Evolutionary conservation across 331 rosid species (phyloP).

Genomic region (Cucumis variabilis): DNA sequence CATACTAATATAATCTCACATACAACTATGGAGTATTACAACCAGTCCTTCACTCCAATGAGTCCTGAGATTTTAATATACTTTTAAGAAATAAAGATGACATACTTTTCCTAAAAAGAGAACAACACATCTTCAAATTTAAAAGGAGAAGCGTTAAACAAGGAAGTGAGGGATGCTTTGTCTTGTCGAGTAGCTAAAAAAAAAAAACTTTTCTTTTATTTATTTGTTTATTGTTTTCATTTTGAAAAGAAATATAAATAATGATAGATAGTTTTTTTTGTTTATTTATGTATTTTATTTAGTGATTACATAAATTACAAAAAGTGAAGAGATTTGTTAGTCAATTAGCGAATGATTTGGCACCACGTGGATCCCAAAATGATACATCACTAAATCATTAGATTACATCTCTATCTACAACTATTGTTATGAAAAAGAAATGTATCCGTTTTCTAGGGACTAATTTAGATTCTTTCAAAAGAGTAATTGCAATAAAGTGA

Average conservation of each 20-base stretch:
- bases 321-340: not conserved
- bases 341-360: not conserved
- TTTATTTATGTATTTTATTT: not conserved
- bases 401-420: not conserved
- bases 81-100: too few species aligned
- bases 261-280: too few species aligned
- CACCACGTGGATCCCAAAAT: constrained; percentile 14
- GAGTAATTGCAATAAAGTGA: not conserved
- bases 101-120: too few species aligned
- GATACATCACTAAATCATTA: not conserved
- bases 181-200: not conserved
- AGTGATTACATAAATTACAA: not conserved
- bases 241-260: too few species aligned
- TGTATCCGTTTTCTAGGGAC: not conserved
- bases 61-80: not conserved
- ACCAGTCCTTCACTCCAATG: not conserved
- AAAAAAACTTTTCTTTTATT: not conserved
- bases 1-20: too few species aligned
- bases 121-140: not conserved
- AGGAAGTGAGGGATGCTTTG: constrained; percentile 12
- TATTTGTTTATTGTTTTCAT: not conserved
- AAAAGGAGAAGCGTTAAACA: constrained; percentile 1
- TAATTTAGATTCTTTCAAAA: not conserved
- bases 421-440: not conserved
- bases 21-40: too few species aligned